Conservation (phyloP, 768 basidiomycete species). For the Boletus reticuloceps region DNA sequence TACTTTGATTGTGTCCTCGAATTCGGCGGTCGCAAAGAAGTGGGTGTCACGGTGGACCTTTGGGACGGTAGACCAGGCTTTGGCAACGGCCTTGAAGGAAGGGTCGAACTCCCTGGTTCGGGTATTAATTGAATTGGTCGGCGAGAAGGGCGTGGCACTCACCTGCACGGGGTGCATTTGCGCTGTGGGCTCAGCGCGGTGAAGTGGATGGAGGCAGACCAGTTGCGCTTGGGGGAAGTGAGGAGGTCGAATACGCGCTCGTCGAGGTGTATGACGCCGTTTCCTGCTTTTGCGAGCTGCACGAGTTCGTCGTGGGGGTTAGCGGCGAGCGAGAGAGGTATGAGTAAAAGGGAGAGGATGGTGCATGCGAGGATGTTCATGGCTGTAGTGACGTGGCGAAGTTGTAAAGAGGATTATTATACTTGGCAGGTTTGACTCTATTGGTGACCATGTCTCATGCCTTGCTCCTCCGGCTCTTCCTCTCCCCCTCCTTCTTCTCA, state of each 20-base stretch:
- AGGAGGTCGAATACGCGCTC: conserved; percentile 74
- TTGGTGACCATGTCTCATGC: conserved; percentile 57
- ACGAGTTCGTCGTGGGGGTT: conserved; percentile 55
- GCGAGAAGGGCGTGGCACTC: conserved; percentile 30
- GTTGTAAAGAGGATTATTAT: too few species aligned
- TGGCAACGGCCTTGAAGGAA: conserved; percentile 74
- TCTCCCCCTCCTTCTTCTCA: conserved; percentile 89
- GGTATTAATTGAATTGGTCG: not conserved
- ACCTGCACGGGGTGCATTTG: conserved; percentile 93
- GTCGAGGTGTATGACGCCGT: conserved; percentile 83
- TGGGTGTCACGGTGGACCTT: conserved; percentile 67
- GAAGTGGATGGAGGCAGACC: conserved; percentile 84
- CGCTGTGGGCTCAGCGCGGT: conserved; percentile 82
- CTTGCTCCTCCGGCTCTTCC: conserved; percentile 85
- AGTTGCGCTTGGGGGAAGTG: conserved; percentile 71
- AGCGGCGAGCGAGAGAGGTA: conserved; percentile 31
- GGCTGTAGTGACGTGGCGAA: not conserved
- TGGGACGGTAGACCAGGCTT: conserved; percentile 72
- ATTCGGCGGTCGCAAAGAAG: conserved; percentile 93
- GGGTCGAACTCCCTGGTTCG: conserved; percentile 79
- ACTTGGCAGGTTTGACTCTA: too few species aligned
- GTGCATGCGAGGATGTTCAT: conserved; percentile 24
- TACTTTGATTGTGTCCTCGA: conserved; percentile 67
- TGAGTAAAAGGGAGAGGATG: conserved; percentile 32
- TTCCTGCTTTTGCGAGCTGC: conserved; percentile 64